Conservation (phyloP, 2,329 filamentous ascomycete genomes). For the Xylaria sp. region DNA sequence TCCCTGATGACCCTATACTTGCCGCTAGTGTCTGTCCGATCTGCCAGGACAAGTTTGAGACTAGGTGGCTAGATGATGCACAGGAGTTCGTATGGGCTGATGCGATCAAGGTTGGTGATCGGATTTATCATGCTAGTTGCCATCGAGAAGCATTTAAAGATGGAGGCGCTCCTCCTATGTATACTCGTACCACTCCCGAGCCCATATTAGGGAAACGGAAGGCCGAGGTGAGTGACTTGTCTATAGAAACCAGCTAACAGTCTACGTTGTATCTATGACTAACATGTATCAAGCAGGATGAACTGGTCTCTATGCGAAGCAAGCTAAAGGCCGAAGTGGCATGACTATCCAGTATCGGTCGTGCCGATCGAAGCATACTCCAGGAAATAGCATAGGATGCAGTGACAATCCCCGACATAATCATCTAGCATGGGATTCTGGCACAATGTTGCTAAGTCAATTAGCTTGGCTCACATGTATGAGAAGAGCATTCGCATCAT, state of each 20-base stretch:
- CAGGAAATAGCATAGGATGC: slow-evolving; percentile 1
- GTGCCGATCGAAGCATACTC: slow-evolving; percentile 20
- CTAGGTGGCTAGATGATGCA: slow-evolving; percentile 89
- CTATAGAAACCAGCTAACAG: not conserved
- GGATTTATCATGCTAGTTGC: slow-evolving; percentile 91
- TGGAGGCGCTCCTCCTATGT: slow-evolving; percentile 56
- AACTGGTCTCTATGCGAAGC: slow-evolving; percentile 45
- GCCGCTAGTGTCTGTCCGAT: slow-evolving; percentile 88
- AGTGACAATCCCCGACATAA: not conserved
- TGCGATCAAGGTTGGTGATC: slow-evolving; percentile 78
- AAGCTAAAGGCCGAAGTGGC: slow-evolving; percentile 48
- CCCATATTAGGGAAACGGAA: slow-evolving; percentile 79
- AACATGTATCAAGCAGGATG: slow-evolving; percentile 49
- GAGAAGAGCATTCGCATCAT: slow-evolving; percentile 36
- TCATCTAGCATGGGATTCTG: not conserved
- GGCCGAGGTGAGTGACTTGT: slow-evolving; percentile 66
- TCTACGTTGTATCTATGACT: slow-evolving; percentile 28
- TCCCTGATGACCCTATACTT: slow-evolving; percentile 80
- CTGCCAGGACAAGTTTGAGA: slow-evolving; percentile 94
- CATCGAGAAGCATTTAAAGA: slow-evolving; percentile 83
- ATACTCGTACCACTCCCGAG: slow-evolving; percentile 67
- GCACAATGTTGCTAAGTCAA: slow-evolving; percentile 11
- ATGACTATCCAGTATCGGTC: slow-evolving; percentile 24
- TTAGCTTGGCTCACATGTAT: slow-evolving; percentile 20
- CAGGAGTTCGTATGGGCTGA: slow-evolving; percentile 99